Percentiles rank a stretch among this genome's conserved stretches.
These are phyloP conservation scores for Sphaerulina musiva DNA, from an alignment of 2,329 filamentous ascomycete species.

Conservation along the genomic window DNA sequence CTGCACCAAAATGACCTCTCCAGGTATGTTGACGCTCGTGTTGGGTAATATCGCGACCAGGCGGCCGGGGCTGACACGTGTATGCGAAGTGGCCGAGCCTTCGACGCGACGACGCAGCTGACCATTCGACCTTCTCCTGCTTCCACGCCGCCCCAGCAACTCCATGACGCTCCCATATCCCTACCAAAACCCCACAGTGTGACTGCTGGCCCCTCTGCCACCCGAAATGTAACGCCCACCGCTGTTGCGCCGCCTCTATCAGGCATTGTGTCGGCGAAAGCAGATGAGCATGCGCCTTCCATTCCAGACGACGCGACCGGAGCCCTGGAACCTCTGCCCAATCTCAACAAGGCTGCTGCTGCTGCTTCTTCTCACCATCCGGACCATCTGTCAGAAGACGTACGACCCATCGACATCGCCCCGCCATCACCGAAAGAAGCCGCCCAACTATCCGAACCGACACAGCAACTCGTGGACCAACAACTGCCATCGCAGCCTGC, in stretches of 20 bases:
- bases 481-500: slow-evolving; percentile 25
- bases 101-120: slow-evolving; percentile 46
- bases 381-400: slow-evolving; percentile 10
- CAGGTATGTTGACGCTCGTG: slow-evolving; percentile 7
- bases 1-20: slow-evolving; percentile 12
- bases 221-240: slow-evolving; percentile 5
- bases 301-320: slow-evolving; percentile 8
- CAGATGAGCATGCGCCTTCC: slow-evolving; percentile 9
- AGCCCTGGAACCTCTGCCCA: slow-evolving; percentile 3
- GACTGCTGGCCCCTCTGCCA: slow-evolving; percentile 9
- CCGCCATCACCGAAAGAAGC: slow-evolving; percentile 27
- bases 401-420: slow-evolving; percentile 19
- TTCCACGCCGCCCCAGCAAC: slow-evolving; percentile 29
- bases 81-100: slow-evolving; percentile 48
- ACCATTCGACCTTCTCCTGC: slow-evolving; percentile 34
- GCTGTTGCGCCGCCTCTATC: slow-evolving; percentile 17
- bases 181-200: slow-evolving; percentile 23
- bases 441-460: slow-evolving; percentile 22
- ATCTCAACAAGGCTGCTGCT: not conserved
- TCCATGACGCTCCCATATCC: slow-evolving; percentile 27
- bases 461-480: slow-evolving; percentile 22
- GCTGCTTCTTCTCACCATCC: slow-evolving; percentile 4
- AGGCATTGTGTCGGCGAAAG: slow-evolving; percentile 11
- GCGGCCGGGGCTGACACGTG: not conserved
- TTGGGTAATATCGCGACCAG: not conserved